Evolutionary conservation across 2,329 filamentous ascomycete species (phyloP).

Genomic region (Venturia asperata): DNA sequence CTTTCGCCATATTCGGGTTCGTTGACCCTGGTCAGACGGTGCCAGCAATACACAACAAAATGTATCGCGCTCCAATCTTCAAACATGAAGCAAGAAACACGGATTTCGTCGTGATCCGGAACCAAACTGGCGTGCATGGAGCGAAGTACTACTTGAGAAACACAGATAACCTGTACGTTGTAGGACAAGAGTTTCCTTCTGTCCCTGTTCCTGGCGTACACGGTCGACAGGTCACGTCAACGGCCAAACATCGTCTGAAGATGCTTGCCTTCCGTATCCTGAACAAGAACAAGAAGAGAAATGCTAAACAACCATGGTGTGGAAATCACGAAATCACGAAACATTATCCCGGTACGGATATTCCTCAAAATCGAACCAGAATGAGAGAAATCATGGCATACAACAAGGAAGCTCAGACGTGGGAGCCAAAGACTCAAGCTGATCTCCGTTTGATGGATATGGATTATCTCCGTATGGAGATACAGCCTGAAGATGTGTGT

Average conservation of each 20-base stretch:
- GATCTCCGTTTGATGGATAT: constrained; percentile 70
- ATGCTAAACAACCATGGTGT: constrained; percentile 72
- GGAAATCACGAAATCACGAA: constrained; percentile 55
- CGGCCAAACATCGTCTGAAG: constrained; percentile 93
- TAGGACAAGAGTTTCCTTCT: constrained; percentile 87
- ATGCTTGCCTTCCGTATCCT: constrained; percentile 92
- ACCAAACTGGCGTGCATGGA: constrained; percentile 69
- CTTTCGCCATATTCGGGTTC: constrained; percentile 89
- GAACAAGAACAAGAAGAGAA: constrained; percentile 61
- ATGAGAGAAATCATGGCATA: constrained; percentile 94
- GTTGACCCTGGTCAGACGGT: constrained; percentile 87
- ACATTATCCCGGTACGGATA: constrained; percentile 86
- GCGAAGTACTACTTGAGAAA: constrained; percentile 77
- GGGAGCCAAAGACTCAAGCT: constrained; percentile 57
- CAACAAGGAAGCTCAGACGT: constrained; percentile 79
- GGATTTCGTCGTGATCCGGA: constrained; percentile 83
- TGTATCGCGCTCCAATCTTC: constrained; percentile 93
- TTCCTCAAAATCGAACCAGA: constrained; percentile 93
- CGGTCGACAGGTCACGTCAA: constrained; percentile 89
- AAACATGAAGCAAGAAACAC: constrained; percentile 68
- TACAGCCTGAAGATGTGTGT: constrained; percentile 93
- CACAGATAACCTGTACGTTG: constrained; percentile 83
- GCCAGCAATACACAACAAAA: constrained; percentile 85
- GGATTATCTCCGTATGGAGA: constrained; percentile 72
- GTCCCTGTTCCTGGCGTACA: constrained; percentile 90